phyloP scores from a whole-genome alignment of 768 basidiomycete species.

The Suillus subaureus region DNA sequence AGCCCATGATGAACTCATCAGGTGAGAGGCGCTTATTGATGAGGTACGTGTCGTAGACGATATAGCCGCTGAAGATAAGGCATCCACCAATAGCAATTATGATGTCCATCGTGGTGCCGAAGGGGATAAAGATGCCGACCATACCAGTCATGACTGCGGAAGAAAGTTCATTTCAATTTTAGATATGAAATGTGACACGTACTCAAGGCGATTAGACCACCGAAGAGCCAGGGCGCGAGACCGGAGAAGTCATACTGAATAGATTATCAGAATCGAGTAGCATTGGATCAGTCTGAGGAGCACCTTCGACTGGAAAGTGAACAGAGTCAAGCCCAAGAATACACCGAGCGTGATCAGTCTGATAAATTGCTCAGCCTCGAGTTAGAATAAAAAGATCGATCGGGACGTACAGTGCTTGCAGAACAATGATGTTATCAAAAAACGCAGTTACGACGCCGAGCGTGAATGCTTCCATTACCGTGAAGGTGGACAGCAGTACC shows the following conservation, averaged over 20 bases:
- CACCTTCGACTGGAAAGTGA: conserved; percentile 92
- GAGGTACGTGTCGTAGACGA: conserved; percentile 88
- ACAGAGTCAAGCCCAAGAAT: conserved; percentile 91
- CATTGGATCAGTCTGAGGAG: conserved; percentile 1
- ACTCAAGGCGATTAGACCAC: conserved; percentile 78
- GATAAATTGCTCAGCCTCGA: conserved; percentile 16
- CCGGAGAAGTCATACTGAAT: conserved; percentile 90
- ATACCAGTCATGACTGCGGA: conserved; percentile 74
- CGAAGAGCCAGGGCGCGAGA: conserved; percentile 90
- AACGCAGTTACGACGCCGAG: conserved; percentile 85
- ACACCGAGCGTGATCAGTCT: conserved; percentile 89
- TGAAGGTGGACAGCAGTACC: conserved; percentile 83
- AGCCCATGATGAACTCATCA: conserved; percentile 91
- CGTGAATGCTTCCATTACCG: conserved; percentile 86
- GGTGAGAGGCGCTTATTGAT: conserved; percentile 89
- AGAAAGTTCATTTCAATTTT: conserved; percentile 6
- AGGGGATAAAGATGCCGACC: conserved; percentile 86
- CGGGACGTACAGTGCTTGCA: conserved; percentile 78
- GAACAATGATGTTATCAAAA: conserved; percentile 68
- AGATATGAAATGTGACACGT: conserved; percentile 25
- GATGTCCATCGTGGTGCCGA: conserved; percentile 78
- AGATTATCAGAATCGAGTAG: not conserved
- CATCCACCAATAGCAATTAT: conserved; percentile 77
- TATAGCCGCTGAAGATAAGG: conserved; percentile 86
- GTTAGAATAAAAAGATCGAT: conserved; percentile 6